Percentiles rank a stretch among this genome's conserved stretches.
These are phyloP conservation scores for Calendula officinalis DNA, from an alignment of 129 eudicot species.

Conservation along the genomic window DNA sequence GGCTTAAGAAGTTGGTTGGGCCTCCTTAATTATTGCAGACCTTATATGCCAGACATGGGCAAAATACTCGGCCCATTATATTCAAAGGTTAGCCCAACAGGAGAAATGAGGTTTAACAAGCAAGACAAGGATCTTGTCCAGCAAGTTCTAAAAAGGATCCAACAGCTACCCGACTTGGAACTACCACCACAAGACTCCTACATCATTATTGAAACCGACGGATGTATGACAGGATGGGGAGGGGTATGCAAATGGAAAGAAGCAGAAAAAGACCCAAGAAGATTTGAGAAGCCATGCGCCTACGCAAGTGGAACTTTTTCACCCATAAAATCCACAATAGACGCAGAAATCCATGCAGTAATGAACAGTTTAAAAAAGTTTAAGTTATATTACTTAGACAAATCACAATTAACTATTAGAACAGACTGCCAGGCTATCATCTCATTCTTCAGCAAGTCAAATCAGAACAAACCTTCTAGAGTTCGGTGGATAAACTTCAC, in stretches of 20 bases:
- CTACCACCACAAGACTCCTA: background rate
- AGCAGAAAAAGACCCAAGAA: background rate
- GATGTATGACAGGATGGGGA: conserved; percentile 1
- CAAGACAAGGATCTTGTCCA: background rate
- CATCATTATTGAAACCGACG: background rate
- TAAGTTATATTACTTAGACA: background rate
- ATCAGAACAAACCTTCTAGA: background rate
- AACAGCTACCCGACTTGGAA: background rate
- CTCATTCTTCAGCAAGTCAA: conserved; percentile 1
- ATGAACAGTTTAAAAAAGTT: background rate
- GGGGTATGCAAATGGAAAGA: background rate
- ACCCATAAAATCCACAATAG: background rate
- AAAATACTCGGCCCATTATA: background rate
- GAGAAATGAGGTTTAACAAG: background rate
- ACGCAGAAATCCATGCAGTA: background rate
- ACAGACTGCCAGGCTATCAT: conserved; percentile 17
- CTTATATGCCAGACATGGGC: background rate
- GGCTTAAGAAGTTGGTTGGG: background rate
- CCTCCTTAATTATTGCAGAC: background rate
- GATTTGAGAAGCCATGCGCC: background rate
- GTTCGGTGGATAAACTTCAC: conserved; percentile 7
- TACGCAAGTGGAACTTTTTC: background rate
- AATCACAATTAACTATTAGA: background rate
- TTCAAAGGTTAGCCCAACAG: background rate
- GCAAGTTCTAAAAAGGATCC: background rate